Conservation (phyloP, 2,329 filamentous ascomycete species). For the Cladophialophora chaetospira region DNA sequence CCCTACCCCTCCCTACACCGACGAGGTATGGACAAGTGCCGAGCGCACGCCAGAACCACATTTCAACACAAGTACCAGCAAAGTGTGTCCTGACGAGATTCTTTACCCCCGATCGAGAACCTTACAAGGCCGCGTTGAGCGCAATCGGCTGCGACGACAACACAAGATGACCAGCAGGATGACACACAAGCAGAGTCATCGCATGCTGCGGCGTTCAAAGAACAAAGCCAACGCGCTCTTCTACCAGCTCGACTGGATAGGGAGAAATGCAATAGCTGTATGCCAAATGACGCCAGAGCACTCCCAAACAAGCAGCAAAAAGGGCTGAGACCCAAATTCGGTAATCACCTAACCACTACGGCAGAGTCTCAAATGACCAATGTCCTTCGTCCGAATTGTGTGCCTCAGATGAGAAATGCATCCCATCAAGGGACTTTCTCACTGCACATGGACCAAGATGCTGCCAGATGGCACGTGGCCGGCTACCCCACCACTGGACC, state of each 20-base stretch:
- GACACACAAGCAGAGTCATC: constrained; percentile 9
- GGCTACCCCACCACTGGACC: neutral
- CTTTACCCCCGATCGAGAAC: neutral
- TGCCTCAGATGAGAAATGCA: constrained; percentile 10
- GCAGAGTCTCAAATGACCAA: neutral
- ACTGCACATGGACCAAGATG: neutral
- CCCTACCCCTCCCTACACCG: constrained; percentile 16
- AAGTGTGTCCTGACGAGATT: constrained; percentile 2
- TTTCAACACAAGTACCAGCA: constrained; percentile 1
- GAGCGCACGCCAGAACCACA: constrained; percentile 10
- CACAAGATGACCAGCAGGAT: constrained; percentile 4
- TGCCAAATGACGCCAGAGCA: constrained; percentile 9
- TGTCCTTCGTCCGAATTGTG: neutral
- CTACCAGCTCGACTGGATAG: constrained; percentile 16
- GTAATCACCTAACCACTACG: neutral
- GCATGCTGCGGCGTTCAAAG: constrained; percentile 13
- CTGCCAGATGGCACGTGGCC: neutral
- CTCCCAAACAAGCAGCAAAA: constrained; percentile 6
- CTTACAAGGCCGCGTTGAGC: constrained; percentile 3
- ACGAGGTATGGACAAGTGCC: constrained; percentile 14
- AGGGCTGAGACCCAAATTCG: constrained; percentile 9
- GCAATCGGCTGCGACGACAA: constrained; percentile 6
- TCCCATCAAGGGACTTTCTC: constrained; percentile 8
- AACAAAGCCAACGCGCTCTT: constrained; percentile 8
- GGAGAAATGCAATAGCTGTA: constrained; percentile 12